Conservation (phyloP, 1,284 basidiomycete species). For the Cryptococcus maquisensis region DNA sequence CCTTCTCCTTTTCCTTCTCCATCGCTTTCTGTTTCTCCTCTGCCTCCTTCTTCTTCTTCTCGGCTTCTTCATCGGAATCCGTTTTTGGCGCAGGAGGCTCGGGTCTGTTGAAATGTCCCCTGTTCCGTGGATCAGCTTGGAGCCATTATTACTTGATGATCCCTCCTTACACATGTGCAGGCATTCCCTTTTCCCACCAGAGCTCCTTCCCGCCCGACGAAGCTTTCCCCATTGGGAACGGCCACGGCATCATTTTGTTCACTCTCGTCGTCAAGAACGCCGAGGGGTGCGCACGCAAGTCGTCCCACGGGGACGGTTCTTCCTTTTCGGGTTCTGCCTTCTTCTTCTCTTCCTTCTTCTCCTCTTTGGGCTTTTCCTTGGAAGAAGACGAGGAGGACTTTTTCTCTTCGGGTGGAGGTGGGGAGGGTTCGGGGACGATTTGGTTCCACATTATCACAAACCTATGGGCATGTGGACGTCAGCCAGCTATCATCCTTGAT, state of each 20-base stretch:
- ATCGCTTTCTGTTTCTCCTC: constrained; percentile 18
- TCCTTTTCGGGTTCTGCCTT: constrained; percentile 3
- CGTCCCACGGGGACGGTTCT: constrained; percentile 31
- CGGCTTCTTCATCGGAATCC: constrained; percentile 12
- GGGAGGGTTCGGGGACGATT: constrained; percentile 15
- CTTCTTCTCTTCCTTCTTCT: constrained; percentile 13
- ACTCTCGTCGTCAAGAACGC: constrained; percentile 35
- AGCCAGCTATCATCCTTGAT: background rate
- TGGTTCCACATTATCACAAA: constrained; percentile 40
- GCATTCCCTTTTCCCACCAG: constrained; percentile 42
- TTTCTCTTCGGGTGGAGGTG: constrained; percentile 2
- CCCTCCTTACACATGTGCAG: constrained; percentile 32
- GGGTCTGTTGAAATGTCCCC: constrained; percentile 36
- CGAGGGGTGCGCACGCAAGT: constrained; percentile 33
- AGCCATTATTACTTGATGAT: background rate
- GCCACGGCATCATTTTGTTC: constrained; percentile 32
- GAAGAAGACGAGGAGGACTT: constrained; percentile 12
- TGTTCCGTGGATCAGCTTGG: background rate
- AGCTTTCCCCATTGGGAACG: constrained; percentile 35
- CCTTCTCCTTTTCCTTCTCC: constrained; percentile 9
- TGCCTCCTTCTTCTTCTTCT: constrained; percentile 12
- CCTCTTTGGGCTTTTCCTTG: constrained; percentile 8
- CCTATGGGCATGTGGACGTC: constrained; percentile 6
- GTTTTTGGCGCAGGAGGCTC: constrained; percentile 10
- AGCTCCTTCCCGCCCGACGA: constrained; percentile 19